phyloP scores from a whole-genome alignment of 345 rosid genomes.

The Lepidium africanum region DNA sequence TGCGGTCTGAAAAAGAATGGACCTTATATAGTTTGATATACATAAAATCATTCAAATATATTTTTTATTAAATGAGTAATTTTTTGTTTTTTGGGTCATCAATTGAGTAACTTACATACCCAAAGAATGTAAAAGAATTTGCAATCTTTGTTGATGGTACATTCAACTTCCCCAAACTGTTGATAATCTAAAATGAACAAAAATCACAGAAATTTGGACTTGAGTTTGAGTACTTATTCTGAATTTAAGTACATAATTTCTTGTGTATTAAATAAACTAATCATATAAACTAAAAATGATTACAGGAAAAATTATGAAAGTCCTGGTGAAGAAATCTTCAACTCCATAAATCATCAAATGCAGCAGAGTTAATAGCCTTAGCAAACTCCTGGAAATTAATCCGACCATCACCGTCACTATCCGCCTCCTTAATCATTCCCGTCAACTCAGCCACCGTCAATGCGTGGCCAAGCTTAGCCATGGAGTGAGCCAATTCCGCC shows the following conservation, averaged over 20 bases:
- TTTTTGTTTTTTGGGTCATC: no score
- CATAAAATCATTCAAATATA: no score
- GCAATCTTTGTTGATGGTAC: background rate
- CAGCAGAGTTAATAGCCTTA: constrained; percentile 78
- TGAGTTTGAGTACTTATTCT: background rate
- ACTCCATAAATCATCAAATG: constrained; percentile 77
- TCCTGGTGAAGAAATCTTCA: constrained; percentile 18
- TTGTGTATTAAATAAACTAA: background rate
- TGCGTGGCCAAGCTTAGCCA: constrained; percentile 82
- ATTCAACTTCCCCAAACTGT: no score
- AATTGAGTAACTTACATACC: no score
- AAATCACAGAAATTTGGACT: background rate
- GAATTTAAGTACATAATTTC: background rate
- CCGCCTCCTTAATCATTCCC: constrained; percentile 96
- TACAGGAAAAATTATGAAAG: background rate
- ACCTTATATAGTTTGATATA: background rate
- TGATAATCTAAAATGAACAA: background rate
- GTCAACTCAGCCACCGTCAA: constrained; percentile 74
- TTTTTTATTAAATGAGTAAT: no score
- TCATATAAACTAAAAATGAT: background rate
- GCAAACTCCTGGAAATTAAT: constrained; percentile 74
- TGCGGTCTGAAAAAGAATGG: no score
- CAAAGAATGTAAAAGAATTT: background rate
- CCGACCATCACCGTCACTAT: constrained; percentile 83
- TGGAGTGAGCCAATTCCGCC: constrained; percentile 77